These are phyloP conservation scores for Rhizopogon roseolus DNA, from an alignment of 768 basidiomycete species.

Conservation along the genomic window DNA sequence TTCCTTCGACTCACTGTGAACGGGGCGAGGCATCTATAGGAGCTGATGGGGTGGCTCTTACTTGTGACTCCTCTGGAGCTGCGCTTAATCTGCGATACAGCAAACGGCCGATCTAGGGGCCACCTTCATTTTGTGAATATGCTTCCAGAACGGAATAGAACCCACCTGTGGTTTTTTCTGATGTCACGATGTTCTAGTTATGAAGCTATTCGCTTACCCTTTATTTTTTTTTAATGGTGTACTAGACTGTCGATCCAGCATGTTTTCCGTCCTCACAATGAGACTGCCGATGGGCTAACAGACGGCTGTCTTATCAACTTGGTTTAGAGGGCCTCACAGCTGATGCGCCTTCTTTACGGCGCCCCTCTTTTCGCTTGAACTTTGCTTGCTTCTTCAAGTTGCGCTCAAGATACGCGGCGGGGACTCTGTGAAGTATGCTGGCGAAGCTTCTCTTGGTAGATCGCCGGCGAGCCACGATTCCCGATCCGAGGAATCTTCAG, in stretches of 20 bases:
- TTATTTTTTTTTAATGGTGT: neutral
- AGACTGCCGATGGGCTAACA: neutral
- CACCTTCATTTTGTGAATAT: conserved; percentile 15
- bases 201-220: neutral
- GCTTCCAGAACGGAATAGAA: conserved; percentile 30
- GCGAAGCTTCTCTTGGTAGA: conserved; percentile 7
- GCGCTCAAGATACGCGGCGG: conserved; percentile 11
- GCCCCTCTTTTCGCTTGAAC: conserved; percentile 8
- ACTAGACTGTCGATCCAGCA: conserved; percentile 2
- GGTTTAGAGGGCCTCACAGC: conserved; percentile 17
- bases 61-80: conserved; percentile 3
- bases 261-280: neutral
- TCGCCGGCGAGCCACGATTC: neutral
- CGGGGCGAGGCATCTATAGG: neutral
- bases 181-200: conserved; percentile 9
- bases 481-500: conserved; percentile 6
- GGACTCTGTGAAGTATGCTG: conserved; percentile 6
- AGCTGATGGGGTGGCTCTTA: conserved; percentile 4
- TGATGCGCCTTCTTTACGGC: conserved; percentile 30
- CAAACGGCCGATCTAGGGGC: conserved; percentile 29
- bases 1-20: neutral
- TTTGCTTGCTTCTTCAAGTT: conserved; percentile 4
- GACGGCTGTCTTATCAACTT: neutral
- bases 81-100: conserved; percentile 24
- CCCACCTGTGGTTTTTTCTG: neutral